These are phyloP conservation scores for Inga oerstediana DNA, from an alignment of 306 rosid genomes.

Conservation along the genomic window DNA sequence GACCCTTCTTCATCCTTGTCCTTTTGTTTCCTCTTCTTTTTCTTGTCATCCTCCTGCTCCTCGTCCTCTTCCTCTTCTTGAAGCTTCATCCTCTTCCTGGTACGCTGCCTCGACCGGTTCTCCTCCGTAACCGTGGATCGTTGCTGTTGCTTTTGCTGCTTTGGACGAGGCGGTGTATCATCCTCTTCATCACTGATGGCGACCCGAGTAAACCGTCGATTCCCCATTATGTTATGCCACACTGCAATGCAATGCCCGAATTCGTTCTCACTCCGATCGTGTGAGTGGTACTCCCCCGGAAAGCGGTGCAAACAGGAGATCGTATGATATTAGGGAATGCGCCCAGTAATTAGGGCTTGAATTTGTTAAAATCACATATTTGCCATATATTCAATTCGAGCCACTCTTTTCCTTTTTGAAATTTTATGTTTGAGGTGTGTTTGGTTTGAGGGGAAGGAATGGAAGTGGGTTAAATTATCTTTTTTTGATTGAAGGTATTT, in stretches of 20 bases:
- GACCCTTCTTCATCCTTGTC: constrained; percentile 27
- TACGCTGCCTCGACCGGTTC: constrained; percentile 34
- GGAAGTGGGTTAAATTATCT: too few species aligned
- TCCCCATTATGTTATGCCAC: constrained; percentile 51
- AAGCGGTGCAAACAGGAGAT: background rate
- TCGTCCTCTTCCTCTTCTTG: constrained; percentile 38
- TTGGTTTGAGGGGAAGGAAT: too few species aligned
- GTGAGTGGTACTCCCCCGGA: background rate
- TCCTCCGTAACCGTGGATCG: constrained; percentile 28
- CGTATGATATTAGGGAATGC: background rate
- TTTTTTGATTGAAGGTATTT: too few species aligned
- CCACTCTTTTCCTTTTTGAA: too few species aligned
- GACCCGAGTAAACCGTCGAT: constrained; percentile 72
- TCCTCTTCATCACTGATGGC: constrained; percentile 85
- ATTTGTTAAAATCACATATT: constrained; percentile 29
- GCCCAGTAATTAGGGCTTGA: background rate
- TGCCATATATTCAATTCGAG: background rate
- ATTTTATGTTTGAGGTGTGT: too few species aligned
- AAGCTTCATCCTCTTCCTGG: constrained; percentile 58
- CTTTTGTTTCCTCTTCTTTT: background rate
- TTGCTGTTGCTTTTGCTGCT: constrained; percentile 10
- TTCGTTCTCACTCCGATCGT: background rate
- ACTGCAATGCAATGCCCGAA: background rate
- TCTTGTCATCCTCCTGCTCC: background rate
- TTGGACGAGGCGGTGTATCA: constrained; percentile 41